These are phyloP conservation scores for Aspergillus conjunctus DNA, from an alignment of 495 filamentous ascomycete species.

Conservation along the genomic window DNA sequence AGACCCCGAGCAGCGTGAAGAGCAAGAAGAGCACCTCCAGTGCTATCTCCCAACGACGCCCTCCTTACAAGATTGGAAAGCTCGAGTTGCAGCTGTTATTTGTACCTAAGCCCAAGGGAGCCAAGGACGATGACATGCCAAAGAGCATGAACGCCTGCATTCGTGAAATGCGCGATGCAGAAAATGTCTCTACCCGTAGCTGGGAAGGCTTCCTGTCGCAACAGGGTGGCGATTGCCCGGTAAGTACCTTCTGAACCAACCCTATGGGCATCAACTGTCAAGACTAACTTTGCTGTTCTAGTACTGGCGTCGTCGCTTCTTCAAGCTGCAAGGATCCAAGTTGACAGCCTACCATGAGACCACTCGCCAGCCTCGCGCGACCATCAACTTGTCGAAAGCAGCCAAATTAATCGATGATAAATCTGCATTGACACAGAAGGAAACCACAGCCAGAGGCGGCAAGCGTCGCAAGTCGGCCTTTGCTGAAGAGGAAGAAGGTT, in stretches of 20 bases:
- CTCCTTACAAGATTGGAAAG: slow-evolving; percentile 94
- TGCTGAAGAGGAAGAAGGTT: slow-evolving; percentile 97
- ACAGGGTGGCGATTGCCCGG: slow-evolving; percentile 95
- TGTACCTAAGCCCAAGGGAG: slow-evolving; percentile 85
- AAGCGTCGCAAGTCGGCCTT: slow-evolving; percentile 90
- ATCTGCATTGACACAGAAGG: slow-evolving; percentile 75
- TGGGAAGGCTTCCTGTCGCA: slow-evolving; percentile 92
- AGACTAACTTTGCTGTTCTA: slow-evolving; percentile 44
- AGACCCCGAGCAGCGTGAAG: slow-evolving; percentile 77
- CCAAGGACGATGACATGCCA: slow-evolving; percentile 94
- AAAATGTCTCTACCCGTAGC: slow-evolving; percentile 66
- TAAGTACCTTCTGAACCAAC: slow-evolving; percentile 53
- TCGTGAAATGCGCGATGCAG: slow-evolving; percentile 86
- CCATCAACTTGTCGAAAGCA: slow-evolving; percentile 94
- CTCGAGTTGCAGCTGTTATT: slow-evolving; percentile 90
- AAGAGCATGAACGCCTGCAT: slow-evolving; percentile 97
- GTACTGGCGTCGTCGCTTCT: slow-evolving; percentile 98
- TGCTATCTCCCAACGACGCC: slow-evolving; percentile 62
- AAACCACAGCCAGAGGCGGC: slow-evolving; percentile 71
- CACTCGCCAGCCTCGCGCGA: slow-evolving; percentile 91
- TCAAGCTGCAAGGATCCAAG: slow-evolving; percentile 88
- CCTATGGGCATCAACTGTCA: neutral
- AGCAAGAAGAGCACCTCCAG: slow-evolving; percentile 76
- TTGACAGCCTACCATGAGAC: slow-evolving; percentile 95
- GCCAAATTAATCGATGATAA: slow-evolving; percentile 92